A percentile compares a stretch with the other conserved stretches of the same genome.
Conservation (phyloP, 768 basidiomycete genomes). For the Multifurca ochricompacta region DNA sequence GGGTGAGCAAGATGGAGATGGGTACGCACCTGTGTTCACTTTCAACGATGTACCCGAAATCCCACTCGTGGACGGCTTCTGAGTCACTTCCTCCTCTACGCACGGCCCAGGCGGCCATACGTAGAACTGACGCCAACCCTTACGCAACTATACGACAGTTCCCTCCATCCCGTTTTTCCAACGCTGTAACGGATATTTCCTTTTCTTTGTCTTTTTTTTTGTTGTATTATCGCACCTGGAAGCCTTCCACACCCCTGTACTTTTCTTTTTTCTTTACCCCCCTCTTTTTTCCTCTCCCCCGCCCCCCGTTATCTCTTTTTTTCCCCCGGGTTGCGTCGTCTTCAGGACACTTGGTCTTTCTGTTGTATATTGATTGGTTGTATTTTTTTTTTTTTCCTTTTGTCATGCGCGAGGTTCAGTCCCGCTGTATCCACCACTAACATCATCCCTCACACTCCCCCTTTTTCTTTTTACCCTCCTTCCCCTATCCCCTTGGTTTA, state of each 20-base stretch:
- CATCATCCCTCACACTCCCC: no score
- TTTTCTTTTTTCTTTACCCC: neutral
- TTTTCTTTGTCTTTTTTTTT: slow-evolving; percentile 1
- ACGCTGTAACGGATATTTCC: slow-evolving; percentile 13
- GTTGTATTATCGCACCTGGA: slow-evolving; percentile 14
- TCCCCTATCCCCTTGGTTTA: slow-evolving; percentile 7
- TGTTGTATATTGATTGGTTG: slow-evolving; percentile 21
- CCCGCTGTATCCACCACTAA: slow-evolving; percentile 20
- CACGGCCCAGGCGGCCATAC: slow-evolving; percentile 12
- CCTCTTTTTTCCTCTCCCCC: slow-evolving; percentile 5
- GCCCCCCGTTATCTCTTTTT: no score
- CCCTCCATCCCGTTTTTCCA: neutral
- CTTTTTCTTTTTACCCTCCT: neutral
- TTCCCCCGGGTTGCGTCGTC: slow-evolving; percentile 8
- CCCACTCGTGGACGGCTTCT: slow-evolving; percentile 14
- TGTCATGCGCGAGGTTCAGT: slow-evolving; percentile 17
- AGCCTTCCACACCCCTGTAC: slow-evolving; percentile 13
- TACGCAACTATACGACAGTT: slow-evolving; percentile 6
- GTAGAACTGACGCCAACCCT: slow-evolving; percentile 4
- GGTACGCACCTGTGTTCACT: slow-evolving; percentile 16
- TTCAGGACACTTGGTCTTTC: slow-evolving; percentile 16
- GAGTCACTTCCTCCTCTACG: neutral
- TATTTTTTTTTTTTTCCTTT: slow-evolving; percentile 11
- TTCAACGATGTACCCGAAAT: slow-evolving; percentile 16
- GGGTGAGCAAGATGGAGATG: slow-evolving; percentile 10